Percentiles rank a stretch among this genome's conserved stretches.
Conservation (phyloP, 108 stramenopile genomes). For the Cyclotella baltica region DNA sequence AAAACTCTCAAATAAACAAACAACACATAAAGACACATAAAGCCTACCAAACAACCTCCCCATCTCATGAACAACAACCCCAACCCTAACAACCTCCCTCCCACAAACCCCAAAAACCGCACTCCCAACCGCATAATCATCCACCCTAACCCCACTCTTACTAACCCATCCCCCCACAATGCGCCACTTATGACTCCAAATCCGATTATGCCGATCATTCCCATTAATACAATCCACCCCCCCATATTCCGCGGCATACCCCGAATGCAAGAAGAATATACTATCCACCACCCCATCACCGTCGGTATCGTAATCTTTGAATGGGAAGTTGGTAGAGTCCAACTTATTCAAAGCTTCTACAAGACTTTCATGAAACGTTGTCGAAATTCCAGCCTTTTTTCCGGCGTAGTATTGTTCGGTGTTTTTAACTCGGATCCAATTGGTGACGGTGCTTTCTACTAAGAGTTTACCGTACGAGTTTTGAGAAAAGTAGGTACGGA, state of each 20-base stretch:
- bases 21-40: not conserved
- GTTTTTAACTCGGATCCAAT: conserved; percentile 48
- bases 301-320: conserved; percentile 21
- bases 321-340: conserved; percentile 21
- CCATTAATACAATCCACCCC: conserved; percentile 38
- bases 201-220: conserved; percentile 11
- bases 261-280: conserved; percentile 37
- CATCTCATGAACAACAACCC: conserved; percentile 54
- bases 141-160: conserved; percentile 24
- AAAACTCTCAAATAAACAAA: not conserved
- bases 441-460: conserved; percentile 34
- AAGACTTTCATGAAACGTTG: conserved; percentile 14
- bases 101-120: conserved; percentile 41
- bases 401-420: conserved; percentile 45
- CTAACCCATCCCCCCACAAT: conserved; percentile 5
- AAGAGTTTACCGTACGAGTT: conserved; percentile 34
- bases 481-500: conserved; percentile 42
- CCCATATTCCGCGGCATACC: conserved; percentile 43
- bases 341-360: conserved; percentile 13
- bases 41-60: conserved; percentile 41
- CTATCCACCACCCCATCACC: conserved; percentile 20
- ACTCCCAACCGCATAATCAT: conserved; percentile 31
- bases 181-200: conserved; percentile 34
- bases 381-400: conserved; percentile 19
- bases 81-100: conserved; percentile 33